phyloP scores from a whole-genome alignment of 257 asterid species.

The Solanum chaucha region DNA sequence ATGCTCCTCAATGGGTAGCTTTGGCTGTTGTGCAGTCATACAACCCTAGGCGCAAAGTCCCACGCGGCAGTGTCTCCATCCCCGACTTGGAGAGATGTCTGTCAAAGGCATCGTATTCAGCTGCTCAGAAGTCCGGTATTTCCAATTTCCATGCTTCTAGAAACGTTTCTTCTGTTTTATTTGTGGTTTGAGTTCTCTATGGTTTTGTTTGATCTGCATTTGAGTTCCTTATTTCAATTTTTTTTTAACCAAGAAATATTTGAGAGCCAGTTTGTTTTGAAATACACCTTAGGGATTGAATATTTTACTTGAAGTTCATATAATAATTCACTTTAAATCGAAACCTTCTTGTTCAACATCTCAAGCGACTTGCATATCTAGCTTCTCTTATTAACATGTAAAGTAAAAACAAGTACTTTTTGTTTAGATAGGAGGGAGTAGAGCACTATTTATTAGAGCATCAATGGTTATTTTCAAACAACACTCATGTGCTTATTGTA shows the following conservation, averaged over 20 bases:
- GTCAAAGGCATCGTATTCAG: constrained; percentile 73
- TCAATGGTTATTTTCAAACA: background rate
- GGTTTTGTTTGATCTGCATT: background rate
- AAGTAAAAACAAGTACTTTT: background rate
- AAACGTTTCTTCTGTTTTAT: background rate
- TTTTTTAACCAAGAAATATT: background rate
- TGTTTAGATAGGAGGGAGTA: background rate
- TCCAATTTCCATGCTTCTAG: background rate
- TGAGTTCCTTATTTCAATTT: background rate
- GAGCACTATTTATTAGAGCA: background rate
- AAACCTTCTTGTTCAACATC: background rate
- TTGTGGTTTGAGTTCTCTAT: background rate
- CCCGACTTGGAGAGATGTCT: constrained; percentile 71
- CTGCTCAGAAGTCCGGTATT: constrained; percentile 76
- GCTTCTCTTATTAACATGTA: background rate
- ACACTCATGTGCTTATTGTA: background rate
- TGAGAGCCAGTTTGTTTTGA: background rate
- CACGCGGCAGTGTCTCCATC: constrained; percentile 63
- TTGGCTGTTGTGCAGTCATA: constrained; percentile 89
- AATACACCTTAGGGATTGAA: background rate
- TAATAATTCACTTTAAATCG: background rate
- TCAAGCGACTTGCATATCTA: background rate
- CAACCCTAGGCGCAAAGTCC: constrained; percentile 69
- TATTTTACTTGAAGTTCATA: background rate
- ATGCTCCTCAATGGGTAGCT: constrained; percentile 67